Evolutionary conservation across 2,329 filamentous ascomycete genomes (phyloP), one percentile per base, ranked within the genome.

Genomic region (Alternaria arborescens): DNA sequence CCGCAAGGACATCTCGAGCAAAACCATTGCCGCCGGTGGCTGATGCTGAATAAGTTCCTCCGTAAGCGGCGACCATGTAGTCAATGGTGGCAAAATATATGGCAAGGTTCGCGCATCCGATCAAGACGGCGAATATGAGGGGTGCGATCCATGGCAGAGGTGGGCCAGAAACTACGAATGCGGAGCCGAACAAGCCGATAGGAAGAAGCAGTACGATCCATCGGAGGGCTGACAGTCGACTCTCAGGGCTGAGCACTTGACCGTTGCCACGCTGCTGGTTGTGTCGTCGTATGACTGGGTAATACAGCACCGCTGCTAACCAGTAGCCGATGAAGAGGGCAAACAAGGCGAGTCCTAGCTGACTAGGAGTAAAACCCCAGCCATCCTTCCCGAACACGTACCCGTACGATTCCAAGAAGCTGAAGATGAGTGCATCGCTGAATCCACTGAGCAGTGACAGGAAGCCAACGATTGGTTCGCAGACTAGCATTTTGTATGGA

Each of bases 1-100:
- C 91, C 3, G 90, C 90, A 0, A 93, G 80, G 73, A 93, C 88
- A 72, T 93, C 91, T 65, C 91, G 84, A 2, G 89, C 84, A 81
- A 90, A 92, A 1, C 90, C 91, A 63, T 93, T 93, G 14, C 90
- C 91, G 42, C 91, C 91, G 0, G 91, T 93, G 0, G 91, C 91
- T 0, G 89, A 92, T 1, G 91, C 90, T 5, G 89, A 87, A 75
- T 91, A 93, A 41, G 63, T 67, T 0, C 87, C 87, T 0, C 90
- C 91, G 66, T 92, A 91, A 0, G 89, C 87, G 42, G 88, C 88
- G 14, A 92, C 86, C 88, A 92, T 92, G 80, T 93, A 93, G 75
- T 93, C 89, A 61, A 92, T 90, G 1, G 90, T 92, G 0, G 89
- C 88, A 85, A 90, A 91, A 78, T 92, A 91, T 57, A 91, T 91